These are phyloP conservation scores for Pilasporangium apinafurcum DNA, from an alignment of 352 stramenopile species.

Conservation along the genomic window DNA sequence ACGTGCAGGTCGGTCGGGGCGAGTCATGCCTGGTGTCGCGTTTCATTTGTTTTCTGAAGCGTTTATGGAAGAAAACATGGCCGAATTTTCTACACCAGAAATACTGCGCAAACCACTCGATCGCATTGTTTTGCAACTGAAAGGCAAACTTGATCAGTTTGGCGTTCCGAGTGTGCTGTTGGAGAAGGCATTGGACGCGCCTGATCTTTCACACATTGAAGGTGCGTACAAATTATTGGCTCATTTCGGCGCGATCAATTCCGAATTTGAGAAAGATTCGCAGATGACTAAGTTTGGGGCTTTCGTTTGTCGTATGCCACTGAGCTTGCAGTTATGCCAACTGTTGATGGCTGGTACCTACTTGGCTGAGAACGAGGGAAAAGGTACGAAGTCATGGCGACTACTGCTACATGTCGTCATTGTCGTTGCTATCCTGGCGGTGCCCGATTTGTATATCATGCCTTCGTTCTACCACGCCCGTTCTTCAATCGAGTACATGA, in stretches of 20 bases:
- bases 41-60: slow-evolving; percentile 86
- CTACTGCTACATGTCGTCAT: slow-evolving; percentile 58
- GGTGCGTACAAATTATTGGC: slow-evolving; percentile 75
- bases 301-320: slow-evolving; percentile 74
- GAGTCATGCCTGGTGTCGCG: slow-evolving; percentile 87
- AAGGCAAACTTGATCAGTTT: slow-evolving; percentile 65
- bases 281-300: slow-evolving; percentile 69
- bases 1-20: slow-evolving; percentile 85
- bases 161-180: slow-evolving; percentile 64
- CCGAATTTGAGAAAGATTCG: slow-evolving; percentile 35
- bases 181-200: slow-evolving; percentile 55
- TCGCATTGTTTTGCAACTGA: slow-evolving; percentile 73
- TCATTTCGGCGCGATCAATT: slow-evolving; percentile 64
- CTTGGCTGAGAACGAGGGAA: slow-evolving; percentile 22
- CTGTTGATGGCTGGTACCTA: slow-evolving; percentile 60
- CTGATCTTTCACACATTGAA: slow-evolving; percentile 59
- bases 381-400: slow-evolving; percentile 19
- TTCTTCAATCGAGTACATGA: slow-evolving; percentile 53
- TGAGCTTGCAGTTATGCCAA: slow-evolving; percentile 69
- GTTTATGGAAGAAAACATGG: slow-evolving; percentile 65
- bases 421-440: slow-evolving; percentile 53
- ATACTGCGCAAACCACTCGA: slow-evolving; percentile 79
- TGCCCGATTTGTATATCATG: slow-evolving; percentile 67
- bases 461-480: slow-evolving; percentile 75
- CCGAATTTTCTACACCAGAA: slow-evolving; percentile 76